A percentile compares a stretch with the other conserved stretches of the same genome.
Conservation (phyloP, 371 early-diverging fungal genomes). For the Choanephora cucurbitarum region DNA sequence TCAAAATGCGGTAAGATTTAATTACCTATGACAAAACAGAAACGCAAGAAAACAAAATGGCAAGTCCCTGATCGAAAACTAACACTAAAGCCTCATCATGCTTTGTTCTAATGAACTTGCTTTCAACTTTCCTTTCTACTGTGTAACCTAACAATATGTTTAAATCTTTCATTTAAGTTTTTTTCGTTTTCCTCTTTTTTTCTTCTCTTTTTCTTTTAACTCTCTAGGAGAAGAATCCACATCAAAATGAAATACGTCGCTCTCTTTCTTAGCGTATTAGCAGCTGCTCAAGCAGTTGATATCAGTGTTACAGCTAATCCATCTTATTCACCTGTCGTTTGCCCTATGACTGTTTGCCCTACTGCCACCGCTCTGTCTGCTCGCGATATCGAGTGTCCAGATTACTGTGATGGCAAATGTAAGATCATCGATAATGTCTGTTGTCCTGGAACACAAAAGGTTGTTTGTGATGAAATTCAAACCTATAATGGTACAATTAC, state of each 20-base stretch:
- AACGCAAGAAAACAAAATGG: background rate
- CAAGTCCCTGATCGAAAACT: too few species aligned
- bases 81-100: background rate
- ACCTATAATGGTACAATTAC: too few species aligned
- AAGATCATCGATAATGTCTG: slow-evolving; percentile 23
- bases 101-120: background rate
- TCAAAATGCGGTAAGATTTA: background rate
- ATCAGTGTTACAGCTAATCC: background rate
- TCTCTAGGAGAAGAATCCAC: too few species aligned
- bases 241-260: background rate
- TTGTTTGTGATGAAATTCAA: slow-evolving; percentile 10
- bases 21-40: background rate
- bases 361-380: slow-evolving; percentile 3
- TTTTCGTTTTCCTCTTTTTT: background rate
- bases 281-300: slow-evolving; percentile 2
- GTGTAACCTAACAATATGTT: background rate
- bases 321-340: slow-evolving; percentile 10
- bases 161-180: background rate
- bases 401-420: slow-evolving; percentile 12
- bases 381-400: slow-evolving; percentile 13
- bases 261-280: background rate
- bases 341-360: slow-evolving; percentile 24
- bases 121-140: background rate
- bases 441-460: slow-evolving; percentile 26
- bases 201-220: background rate